phyloP scores from a whole-genome alignment of 208 protist species.

The Acanthamoeba comandoni region DNA sequence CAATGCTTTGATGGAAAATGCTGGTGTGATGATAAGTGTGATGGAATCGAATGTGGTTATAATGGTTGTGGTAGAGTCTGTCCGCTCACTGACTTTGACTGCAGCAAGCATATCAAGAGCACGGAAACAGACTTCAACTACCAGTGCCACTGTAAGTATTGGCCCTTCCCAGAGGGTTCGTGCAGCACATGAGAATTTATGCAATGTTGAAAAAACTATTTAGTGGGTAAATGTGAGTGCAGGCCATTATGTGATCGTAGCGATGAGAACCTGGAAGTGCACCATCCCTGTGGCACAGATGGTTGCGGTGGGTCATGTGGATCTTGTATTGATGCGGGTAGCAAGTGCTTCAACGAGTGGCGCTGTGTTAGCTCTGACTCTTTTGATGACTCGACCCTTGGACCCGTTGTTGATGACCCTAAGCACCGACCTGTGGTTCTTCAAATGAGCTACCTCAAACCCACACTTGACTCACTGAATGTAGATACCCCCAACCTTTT shows the following conservation, averaged over 20 bases:
- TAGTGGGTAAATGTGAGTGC: background rate
- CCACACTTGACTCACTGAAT: background rate
- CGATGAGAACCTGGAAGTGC: background rate
- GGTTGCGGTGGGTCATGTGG: too few relatives aligned
- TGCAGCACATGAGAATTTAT: conserved; percentile 18
- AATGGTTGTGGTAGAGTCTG: conserved; percentile 38
- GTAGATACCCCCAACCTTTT: background rate
- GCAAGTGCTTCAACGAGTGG: conserved; percentile 69
- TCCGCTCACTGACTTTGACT: conserved; percentile 47
- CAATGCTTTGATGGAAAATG: conserved; percentile 47
- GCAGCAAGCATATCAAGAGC: conserved; percentile 5
- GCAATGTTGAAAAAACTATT: conserved; percentile 8
- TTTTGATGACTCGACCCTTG: background rate
- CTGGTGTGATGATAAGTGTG: conserved; percentile 55
- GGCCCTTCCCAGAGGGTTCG: background rate
- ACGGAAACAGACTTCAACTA: conserved; percentile 6
- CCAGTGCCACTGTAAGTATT: background rate
- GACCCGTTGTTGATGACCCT: background rate
- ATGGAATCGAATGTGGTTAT: conserved; percentile 40
- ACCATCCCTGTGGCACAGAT: background rate
- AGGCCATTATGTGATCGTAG: background rate
- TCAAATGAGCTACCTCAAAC: background rate
- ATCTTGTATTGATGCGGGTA: background rate
- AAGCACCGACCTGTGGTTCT: background rate
- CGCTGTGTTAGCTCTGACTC: conserved; percentile 29